Base-by-base conservation (phyloP, 1,284 basidiomycete species). In the Ganoderma lucidum region DNA sequence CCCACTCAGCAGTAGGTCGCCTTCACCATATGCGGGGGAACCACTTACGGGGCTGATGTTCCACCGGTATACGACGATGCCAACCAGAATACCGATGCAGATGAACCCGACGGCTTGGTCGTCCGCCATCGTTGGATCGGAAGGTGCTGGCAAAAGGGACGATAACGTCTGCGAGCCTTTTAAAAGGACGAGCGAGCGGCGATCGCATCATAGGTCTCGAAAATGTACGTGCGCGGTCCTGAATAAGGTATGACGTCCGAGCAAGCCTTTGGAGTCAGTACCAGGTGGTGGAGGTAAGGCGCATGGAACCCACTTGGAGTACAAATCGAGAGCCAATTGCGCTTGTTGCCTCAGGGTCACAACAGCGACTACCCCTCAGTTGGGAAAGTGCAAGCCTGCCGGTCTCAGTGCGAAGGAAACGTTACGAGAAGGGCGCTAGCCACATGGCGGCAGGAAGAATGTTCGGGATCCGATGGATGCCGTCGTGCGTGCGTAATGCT, bases 91-190 rank as follows among this genome's bases (percentile, higher is more conserved):
- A 14, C 30, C 55, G 32, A 56, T 35, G 32, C 55, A 56, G 23
- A 56, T 56, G 32, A 56, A 56, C 30, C 48, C 48, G 48, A 51
- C 48, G 23, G 48, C 48, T n/a, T 51, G 48, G 23, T 51, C 48
- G n/a, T 51, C 48, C 10, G 12, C 48, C 48, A 51, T 51, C 23
- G 48, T 28, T 51, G 48, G 23, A 51, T 12, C 6, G 48, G 48
- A 51, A 51, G 48, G 48, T 12, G 23, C 0, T 28, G 23, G 48
- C 23, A 28, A 1, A 12, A 14, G 5, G 48, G 23, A 28, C 48
- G 23, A 51, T 51, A 23, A 14, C 3, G 48, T 12, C 10, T 28
- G 48, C 23, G 14, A 28, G 48, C 23, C 23, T 14, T 51, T 51
- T 51, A 51, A 51, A 14, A 23, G 48, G 23, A 51, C 23, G 48